Evolutionary conservation across 257 asterid species (phyloP).

Genomic region (Craterostigma plantagineum): DNA sequence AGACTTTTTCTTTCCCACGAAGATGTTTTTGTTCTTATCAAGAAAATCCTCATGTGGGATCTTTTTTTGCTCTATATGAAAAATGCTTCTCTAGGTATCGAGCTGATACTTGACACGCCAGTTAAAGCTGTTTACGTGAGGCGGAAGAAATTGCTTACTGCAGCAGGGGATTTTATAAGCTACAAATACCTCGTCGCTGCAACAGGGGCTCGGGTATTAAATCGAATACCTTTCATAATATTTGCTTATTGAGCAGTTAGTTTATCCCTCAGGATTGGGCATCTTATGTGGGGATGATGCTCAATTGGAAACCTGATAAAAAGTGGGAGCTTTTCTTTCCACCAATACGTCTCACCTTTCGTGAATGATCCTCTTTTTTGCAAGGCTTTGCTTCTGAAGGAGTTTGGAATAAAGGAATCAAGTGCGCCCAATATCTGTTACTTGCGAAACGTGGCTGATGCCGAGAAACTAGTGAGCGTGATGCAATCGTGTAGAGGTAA

Average conservation of each 20-base stretch:
- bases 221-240: too few species aligned
- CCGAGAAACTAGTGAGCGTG: conserved; percentile 38
- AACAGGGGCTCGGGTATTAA: conserved; percentile 71
- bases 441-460: conserved; percentile 54
- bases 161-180: conserved; percentile 61
- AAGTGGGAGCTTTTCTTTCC: neutral
- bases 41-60: neutral
- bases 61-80: neutral
- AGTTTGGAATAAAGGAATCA: conserved; percentile 61
- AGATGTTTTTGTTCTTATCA: too few species aligned
- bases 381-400: conserved; percentile 71
- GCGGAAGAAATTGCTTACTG: conserved; percentile 54
- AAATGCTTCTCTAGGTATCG: conserved; percentile 28
- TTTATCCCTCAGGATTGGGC: too few species aligned
- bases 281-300: neutral
- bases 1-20: too few species aligned
- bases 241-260: neutral
- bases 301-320: neutral
- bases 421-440: conserved; percentile 60
- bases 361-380: conserved; percentile 8
- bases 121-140: conserved; percentile 53
- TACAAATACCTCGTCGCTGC: conserved; percentile 56
- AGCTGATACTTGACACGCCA: conserved; percentile 56
- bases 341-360: neutral
- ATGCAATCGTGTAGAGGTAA: conserved; percentile 44